A percentile compares a stretch with the other conserved stretches of the same genome.
Evolutionary conservation across 352 stramenopile species (phyloP).

Genomic region (Globisporangium takayamanum): DNA sequence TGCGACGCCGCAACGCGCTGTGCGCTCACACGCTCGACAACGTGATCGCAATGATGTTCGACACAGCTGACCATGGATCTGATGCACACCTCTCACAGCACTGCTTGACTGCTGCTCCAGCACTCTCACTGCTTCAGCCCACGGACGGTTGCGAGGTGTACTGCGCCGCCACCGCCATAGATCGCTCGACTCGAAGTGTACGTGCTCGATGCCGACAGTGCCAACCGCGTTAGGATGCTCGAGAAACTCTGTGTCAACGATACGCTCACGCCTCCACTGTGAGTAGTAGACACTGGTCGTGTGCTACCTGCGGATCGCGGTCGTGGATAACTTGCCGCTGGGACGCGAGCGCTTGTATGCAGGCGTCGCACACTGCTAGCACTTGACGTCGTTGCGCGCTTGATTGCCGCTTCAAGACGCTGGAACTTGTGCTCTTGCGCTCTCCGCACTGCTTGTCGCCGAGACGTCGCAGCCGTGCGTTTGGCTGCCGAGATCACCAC

Average conservation of each 20-base stretch:
- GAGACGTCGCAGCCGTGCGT: background rate
- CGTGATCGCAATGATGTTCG: too few species aligned
- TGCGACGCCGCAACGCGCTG: too few species aligned
- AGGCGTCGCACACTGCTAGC: background rate
- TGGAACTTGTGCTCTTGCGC: constrained; percentile 37
- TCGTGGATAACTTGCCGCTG: background rate
- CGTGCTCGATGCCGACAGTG: background rate
- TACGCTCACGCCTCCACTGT: background rate
- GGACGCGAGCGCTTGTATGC: constrained; percentile 2
- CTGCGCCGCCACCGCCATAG: constrained; percentile 5
- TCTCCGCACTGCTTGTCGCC: constrained; percentile 11
- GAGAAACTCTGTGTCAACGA: constrained; percentile 6
- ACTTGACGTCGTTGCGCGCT: background rate
- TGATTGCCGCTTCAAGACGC: constrained; percentile 30
- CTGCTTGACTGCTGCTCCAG: too few species aligned
- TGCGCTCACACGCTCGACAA: too few species aligned
- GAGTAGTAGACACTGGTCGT: background rate
- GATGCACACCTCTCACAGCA: background rate
- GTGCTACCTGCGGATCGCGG: background rate
- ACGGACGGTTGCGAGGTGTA: constrained; percentile 28
- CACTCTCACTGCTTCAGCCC: constrained; percentile 17
- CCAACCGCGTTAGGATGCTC: background rate
- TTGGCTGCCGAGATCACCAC: background rate
- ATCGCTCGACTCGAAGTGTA: constrained; percentile 7
- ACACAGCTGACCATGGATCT: too few species aligned